Base-by-base conservation (phyloP, 2,329 filamentous ascomycete genomes). In the Dactylellina parvicollis region DNA sequence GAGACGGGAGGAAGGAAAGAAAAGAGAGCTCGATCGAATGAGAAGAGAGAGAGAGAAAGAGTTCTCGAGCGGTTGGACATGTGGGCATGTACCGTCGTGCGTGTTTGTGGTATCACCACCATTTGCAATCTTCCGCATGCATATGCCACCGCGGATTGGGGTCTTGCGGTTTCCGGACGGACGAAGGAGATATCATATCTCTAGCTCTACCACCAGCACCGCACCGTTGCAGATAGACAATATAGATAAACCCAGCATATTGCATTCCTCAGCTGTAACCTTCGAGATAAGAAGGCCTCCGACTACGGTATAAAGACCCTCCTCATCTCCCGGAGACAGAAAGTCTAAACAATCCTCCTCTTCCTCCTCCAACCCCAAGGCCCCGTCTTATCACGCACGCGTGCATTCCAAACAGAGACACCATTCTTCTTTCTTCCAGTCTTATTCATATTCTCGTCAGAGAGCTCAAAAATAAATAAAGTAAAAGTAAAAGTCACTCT, bases 321-420 rank as follows among this genome's bases (percentile, higher is more conserved):
- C 42, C 30, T 32, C 3, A 36, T 24, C 26, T 47, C 42, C 56
- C 40, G 40, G 40, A 30, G 40, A 60, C 28, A 38, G 36, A 36
- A 20, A 26, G 7, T 46, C n/a, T 8, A n/a, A 28, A 32, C 26
- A 24, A 10, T 44, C 16, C 8, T 30, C 8, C 20, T 47, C 32
- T 34, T 24, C 36, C 28, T 30, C 26, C 28, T 9, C 18, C 22
- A 18, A 16, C 16, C 24, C 20, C 32, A 47, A 60, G 24, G 30
- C 26, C 55, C 52, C 54, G 46, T 59, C 62, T 24, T 57, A 64
- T 71, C 57, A 26, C 57, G 34, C 57, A 38, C 55, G 56, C 38
- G 47, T 24, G 22, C 55, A 55, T 34, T 28, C 49, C 40, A 65
- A 26, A 56, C 22, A 32, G 42, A 24, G 12, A 60, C n/a, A 32